Evolutionary conservation across 352 stramenopile species (phyloP).

Genomic region (Phytophthora chlamydospora): DNA sequence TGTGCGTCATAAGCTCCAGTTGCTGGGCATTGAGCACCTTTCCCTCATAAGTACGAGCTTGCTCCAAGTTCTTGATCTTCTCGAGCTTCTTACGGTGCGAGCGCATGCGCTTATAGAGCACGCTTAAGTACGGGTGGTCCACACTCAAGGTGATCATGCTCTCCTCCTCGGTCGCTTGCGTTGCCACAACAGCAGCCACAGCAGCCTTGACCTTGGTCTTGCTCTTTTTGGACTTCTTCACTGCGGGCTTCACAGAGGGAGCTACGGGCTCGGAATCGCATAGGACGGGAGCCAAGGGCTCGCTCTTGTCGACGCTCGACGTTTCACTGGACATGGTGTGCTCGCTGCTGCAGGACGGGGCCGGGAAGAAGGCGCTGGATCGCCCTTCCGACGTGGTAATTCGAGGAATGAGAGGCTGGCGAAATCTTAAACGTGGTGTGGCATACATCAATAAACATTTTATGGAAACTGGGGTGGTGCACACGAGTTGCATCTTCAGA

Average conservation of each 20-base stretch:
- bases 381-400: not conserved
- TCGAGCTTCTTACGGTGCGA: slow-evolving; percentile 88
- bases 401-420: slow-evolving; percentile 5
- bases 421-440: slow-evolving; percentile 27
- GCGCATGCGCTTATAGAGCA: slow-evolving; percentile 84
- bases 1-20: slow-evolving; percentile 69
- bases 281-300: slow-evolving; percentile 1
- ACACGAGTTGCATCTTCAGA: slow-evolving; percentile 41
- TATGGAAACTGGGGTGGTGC: slow-evolving; percentile 17
- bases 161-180: slow-evolving; percentile 37
- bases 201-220: slow-evolving; percentile 32
- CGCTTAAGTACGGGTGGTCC: slow-evolving; percentile 82
- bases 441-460: slow-evolving; percentile 7
- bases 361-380: slow-evolving; percentile 7
- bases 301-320: slow-evolving; percentile 20
- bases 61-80: slow-evolving; percentile 78
- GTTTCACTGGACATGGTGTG: slow-evolving; percentile 30
- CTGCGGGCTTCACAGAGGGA: slow-evolving; percentile 12
- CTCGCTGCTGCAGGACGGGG: slow-evolving; percentile 23
- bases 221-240: slow-evolving; percentile 27
- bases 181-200: slow-evolving; percentile 24
- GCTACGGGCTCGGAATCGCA: not conserved
- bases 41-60: slow-evolving; percentile 44
- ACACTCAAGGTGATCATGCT: slow-evolving; percentile 46
- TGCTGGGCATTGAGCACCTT: slow-evolving; percentile 84